A percentile compares a stretch with the other conserved stretches of the same genome.
phyloP scores from a whole-genome alignment of 2,329 filamentous ascomycete species.

The Hirsutella minnesotensis region DNA sequence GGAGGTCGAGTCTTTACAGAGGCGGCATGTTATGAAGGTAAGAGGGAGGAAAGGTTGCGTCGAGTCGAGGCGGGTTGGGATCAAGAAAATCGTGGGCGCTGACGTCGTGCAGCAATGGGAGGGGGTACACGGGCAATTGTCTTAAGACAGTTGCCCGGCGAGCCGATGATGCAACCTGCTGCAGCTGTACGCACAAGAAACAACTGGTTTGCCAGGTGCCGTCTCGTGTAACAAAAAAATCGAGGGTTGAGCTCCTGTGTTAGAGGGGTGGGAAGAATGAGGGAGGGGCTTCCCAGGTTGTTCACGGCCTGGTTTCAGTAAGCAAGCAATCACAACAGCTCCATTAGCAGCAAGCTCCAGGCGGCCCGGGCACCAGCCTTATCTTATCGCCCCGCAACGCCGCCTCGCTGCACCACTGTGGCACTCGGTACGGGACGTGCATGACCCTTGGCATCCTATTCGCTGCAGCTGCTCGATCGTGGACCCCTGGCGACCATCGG shows the following conservation, averaged over 20 bases:
- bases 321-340: constrained; percentile 3
- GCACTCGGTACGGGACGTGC: not conserved
- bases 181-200: not conserved
- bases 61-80: not conserved
- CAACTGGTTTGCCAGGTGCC: not conserved
- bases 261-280: not conserved
- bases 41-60: not conserved
- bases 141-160: not conserved
- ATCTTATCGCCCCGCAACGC: constrained; percentile 5
- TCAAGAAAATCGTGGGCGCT: not conserved
- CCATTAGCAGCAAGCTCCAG: constrained; percentile 1
- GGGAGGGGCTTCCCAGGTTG: too few species aligned
- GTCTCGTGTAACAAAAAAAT: not conserved
- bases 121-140: not conserved
- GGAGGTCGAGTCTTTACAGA: constrained; percentile 1
- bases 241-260: not conserved
- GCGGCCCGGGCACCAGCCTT: not conserved
- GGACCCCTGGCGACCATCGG: not conserved
- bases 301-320: too few species aligned
- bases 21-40: constrained; percentile 1
- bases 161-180: constrained; percentile 1
- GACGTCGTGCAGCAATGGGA: not conserved
- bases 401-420: not conserved
- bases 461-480: not conserved
- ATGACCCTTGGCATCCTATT: too few species aligned